Conservation (phyloP, 306 rosid genomes). For the Dalbergia cochinchinensis region DNA sequence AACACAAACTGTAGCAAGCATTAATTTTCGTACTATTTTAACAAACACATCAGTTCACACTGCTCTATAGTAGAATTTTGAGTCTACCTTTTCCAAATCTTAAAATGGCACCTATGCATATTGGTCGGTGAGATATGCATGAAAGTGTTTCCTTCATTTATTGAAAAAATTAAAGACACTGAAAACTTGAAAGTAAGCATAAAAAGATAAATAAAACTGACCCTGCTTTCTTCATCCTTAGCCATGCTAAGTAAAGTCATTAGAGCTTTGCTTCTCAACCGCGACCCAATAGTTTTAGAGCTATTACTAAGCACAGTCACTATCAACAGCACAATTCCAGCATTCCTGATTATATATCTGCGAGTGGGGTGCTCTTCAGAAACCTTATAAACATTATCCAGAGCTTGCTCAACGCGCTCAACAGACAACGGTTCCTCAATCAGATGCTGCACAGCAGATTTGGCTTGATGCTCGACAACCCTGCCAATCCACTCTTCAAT, state of each 20-base stretch:
- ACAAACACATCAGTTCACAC: not conserved
- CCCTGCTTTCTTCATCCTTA: slow-evolving; percentile 76
- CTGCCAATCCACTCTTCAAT: slow-evolving; percentile 64
- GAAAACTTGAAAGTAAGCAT: not conserved
- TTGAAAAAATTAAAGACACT: not conserved
- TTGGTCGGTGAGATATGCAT: slow-evolving; percentile 1
- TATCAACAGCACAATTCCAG: slow-evolving; percentile 52
- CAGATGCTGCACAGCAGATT: slow-evolving; percentile 45
- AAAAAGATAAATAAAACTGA: slow-evolving; percentile 26
- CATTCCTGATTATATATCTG: slow-evolving; percentile 55
- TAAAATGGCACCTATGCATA: not conserved
- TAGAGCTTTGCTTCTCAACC: slow-evolving; percentile 63
- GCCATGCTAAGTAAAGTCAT: slow-evolving; percentile 59
- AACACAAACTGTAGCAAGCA: not conserved
- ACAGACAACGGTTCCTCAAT: slow-evolving; percentile 46
- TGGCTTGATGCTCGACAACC: slow-evolving; percentile 56
- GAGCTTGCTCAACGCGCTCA: slow-evolving; percentile 46
- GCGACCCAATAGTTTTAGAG: slow-evolving; percentile 61
- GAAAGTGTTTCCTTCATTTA: slow-evolving; percentile 2
- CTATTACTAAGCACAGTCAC: slow-evolving; percentile 55
- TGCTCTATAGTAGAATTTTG: too few species aligned
- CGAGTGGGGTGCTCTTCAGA: slow-evolving; percentile 59
- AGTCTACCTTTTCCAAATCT: not conserved
- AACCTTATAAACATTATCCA: slow-evolving; percentile 51
- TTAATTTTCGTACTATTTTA: not conserved